A percentile compares a stretch with the other conserved stretches of the same genome.
Evolutionary conservation across 345 rosid genomes (phyloP).

Genomic region (Toxicodendron radicans): DNA sequence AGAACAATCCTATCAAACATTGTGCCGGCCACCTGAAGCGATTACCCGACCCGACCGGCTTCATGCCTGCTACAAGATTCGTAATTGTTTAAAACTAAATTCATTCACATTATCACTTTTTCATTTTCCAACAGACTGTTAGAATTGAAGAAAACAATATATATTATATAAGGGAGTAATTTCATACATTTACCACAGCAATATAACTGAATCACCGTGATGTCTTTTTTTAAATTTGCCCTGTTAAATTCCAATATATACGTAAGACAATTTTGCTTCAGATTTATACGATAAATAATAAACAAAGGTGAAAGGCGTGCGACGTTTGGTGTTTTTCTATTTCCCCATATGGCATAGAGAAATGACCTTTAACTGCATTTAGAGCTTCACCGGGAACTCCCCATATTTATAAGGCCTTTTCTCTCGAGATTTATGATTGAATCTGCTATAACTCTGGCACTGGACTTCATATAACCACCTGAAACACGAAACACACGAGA

Average conservation of each 20-base stretch:
- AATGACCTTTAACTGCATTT: neutral
- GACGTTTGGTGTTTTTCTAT: too few relatives aligned
- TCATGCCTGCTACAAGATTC: too few relatives aligned
- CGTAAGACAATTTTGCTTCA: neutral
- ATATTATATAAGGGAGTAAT: too few relatives aligned
- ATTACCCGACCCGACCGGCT: too few relatives aligned
- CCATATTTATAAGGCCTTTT: slow-evolving; percentile 51
- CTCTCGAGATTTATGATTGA: slow-evolving; percentile 70
- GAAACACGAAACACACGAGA: slow-evolving; percentile 23
- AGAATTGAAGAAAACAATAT: too few relatives aligned
- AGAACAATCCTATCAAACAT: too few relatives aligned
- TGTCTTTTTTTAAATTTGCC: neutral
- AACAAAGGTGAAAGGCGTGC: neutral
- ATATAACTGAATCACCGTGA: neutral
- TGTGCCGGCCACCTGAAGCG: too few relatives aligned
- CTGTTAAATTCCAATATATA: neutral
- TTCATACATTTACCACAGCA: neutral
- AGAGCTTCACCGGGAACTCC: neutral
- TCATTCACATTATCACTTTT: too few relatives aligned
- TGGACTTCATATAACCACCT: slow-evolving; percentile 97
- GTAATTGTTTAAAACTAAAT: too few relatives aligned
- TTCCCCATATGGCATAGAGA: neutral
- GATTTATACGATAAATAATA: neutral
- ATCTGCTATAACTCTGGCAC: slow-evolving; percentile 85
- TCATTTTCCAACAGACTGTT: too few relatives aligned